A percentile compares a stretch with the other conserved stretches of the same genome.
Conservation (phyloP, 2,329 filamentous ascomycete species). For the Byssothecium circinans region DNA sequence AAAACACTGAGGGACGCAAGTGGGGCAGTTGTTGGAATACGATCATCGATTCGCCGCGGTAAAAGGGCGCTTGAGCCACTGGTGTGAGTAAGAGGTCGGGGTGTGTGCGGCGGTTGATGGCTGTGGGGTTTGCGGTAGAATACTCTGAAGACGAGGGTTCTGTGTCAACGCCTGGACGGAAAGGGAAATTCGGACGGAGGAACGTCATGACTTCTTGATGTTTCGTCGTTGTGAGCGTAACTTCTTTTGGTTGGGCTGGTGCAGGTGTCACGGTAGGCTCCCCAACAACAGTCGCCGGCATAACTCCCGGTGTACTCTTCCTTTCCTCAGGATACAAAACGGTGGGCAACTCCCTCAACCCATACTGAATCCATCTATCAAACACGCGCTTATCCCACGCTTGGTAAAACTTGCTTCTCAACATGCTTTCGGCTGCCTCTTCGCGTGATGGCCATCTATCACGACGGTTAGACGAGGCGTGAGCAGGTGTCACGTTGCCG, state of each 20-base stretch:
- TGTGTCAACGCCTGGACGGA: constrained; percentile 43
- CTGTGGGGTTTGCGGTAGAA: constrained; percentile 26
- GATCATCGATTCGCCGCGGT: constrained; percentile 64
- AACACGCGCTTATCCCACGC: constrained; percentile 81
- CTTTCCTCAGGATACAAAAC: constrained; percentile 54
- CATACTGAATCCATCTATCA: constrained; percentile 70
- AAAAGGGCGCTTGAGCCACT: constrained; percentile 58
- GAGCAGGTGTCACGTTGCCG: constrained; percentile 50
- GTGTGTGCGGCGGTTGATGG: constrained; percentile 46
- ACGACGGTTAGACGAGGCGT: constrained; percentile 69
- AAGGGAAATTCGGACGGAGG: constrained; percentile 62
- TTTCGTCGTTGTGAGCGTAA: constrained; percentile 79
- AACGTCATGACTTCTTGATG: constrained; percentile 87
- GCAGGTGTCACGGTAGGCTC: constrained; percentile 25
- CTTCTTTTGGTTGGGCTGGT: constrained; percentile 45
- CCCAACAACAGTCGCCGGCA: constrained; percentile 17
- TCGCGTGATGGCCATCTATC: constrained; percentile 79
- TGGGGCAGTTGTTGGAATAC: constrained; percentile 61
- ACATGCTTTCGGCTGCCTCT: constrained; percentile 68
- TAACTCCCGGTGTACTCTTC: constrained; percentile 14
- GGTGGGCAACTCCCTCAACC: constrained; percentile 75
- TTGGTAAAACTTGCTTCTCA: constrained; percentile 73
- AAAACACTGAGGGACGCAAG: constrained; percentile 67
- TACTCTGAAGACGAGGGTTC: constrained; percentile 46
- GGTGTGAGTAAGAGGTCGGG: constrained; percentile 44